Evolutionary conservation across 176 grass and related monocot species (phyloP).

Genomic region (Pontederia crassipes): DNA sequence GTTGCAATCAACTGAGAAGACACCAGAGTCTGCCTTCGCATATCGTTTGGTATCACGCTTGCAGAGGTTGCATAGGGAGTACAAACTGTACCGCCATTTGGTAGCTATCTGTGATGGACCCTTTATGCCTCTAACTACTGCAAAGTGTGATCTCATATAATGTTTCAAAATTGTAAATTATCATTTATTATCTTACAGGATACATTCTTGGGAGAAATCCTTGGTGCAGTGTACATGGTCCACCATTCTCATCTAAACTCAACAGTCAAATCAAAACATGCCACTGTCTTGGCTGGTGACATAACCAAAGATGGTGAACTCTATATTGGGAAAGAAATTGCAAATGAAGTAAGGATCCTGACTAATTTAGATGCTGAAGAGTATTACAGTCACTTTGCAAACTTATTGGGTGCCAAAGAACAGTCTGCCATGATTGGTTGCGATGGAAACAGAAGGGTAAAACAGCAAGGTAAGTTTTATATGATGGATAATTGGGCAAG

Average conservation of each 20-base stretch:
- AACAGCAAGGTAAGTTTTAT: too few species aligned
- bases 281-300: constrained; percentile 26
- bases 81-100: constrained; percentile 14
- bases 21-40: constrained; percentile 18
- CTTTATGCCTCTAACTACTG: too few species aligned
- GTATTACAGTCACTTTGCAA: constrained; percentile 39
- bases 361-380: constrained; percentile 29
- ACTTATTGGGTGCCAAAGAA: constrained; percentile 30
- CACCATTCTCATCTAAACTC: constrained; percentile 27
- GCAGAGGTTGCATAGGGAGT: constrained; percentile 2
- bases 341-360: constrained; percentile 31
- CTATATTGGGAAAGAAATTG: constrained; percentile 12
- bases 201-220: constrained; percentile 61
- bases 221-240: constrained; percentile 55
- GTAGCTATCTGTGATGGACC: neutral
- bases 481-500: too few species aligned
- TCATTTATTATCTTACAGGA: constrained; percentile 19
- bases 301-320: constrained; percentile 32
- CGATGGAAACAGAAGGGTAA: constrained; percentile 34
- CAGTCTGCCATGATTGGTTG: constrained; percentile 52
- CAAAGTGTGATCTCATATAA: too few species aligned
- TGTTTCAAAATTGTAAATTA: too few species aligned
- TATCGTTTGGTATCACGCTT: constrained; percentile 9
- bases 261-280: constrained; percentile 9
- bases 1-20: neutral